These are phyloP conservation scores for Hymenotorrendiella dingleyae DNA, from an alignment of 2,329 filamentous ascomycete genomes.

Conservation along the genomic window DNA sequence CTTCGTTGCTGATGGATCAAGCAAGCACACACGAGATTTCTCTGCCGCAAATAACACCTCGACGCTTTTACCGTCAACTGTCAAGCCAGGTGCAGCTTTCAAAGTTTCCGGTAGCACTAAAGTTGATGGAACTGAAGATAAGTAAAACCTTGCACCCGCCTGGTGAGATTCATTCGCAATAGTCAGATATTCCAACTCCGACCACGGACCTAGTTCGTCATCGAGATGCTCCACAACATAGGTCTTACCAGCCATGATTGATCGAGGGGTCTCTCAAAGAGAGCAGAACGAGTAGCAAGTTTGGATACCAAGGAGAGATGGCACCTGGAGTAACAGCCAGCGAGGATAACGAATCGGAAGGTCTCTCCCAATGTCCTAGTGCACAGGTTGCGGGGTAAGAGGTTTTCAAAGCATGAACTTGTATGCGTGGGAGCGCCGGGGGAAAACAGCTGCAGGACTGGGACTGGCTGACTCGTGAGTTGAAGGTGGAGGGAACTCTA, in stretches of 20 bases:
- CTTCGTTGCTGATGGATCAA: conserved; percentile 77
- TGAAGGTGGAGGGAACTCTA: no score
- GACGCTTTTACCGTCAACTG: conserved; percentile 69
- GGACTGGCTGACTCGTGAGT: no score
- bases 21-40: conserved; percentile 75
- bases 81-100: conserved; percentile 54
- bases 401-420: no score
- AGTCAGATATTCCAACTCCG: conserved; percentile 81
- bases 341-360: conserved; percentile 19
- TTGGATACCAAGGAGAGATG: not conserved
- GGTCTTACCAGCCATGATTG: conserved; percentile 51
- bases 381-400: conserved; percentile 24
- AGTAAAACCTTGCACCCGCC: conserved; percentile 63
- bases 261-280: conserved; percentile 1
- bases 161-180: conserved; percentile 77
- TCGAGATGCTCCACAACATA: conserved; percentile 98
- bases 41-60: conserved; percentile 71
- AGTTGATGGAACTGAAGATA: conserved; percentile 70
- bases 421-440: no score
- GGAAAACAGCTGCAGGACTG: no score
- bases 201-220: conserved; percentile 90
- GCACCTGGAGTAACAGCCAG: not conserved
- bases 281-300: no score
- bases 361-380: no score
- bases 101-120: conserved; percentile 60